phyloP scores from a whole-genome alignment of 768 basidiomycete species.

The Hygrocybe coccinea region DNA sequence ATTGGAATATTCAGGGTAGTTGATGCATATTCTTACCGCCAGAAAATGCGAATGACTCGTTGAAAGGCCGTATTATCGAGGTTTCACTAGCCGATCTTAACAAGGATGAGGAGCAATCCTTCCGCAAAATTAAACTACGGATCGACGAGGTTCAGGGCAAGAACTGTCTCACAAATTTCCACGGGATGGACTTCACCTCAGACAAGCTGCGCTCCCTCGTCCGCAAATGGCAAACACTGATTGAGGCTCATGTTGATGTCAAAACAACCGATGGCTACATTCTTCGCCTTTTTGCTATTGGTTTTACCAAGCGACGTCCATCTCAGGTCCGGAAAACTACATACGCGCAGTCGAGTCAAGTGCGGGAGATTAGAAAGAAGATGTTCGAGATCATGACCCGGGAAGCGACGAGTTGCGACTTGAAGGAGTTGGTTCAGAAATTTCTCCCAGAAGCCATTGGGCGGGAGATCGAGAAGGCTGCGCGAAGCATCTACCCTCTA shows the following conservation, averaged over 20 bases:
- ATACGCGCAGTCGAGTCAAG: slow-evolving; percentile 91
- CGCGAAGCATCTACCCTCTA: slow-evolving; percentile 93
- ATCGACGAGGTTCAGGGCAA: slow-evolving; percentile 96
- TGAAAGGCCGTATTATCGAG: slow-evolving; percentile 96
- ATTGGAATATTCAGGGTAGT: not conserved
- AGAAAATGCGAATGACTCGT: slow-evolving; percentile 99
- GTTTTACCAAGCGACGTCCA: slow-evolving; percentile 96
- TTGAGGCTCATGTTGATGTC: slow-evolving; percentile 98
- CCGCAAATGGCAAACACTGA: slow-evolving; percentile 99
- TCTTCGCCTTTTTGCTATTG: slow-evolving; percentile 96
- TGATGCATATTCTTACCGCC: slow-evolving; percentile 7
- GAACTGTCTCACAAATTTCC: slow-evolving; percentile 99
- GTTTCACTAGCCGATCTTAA: slow-evolving; percentile 95
- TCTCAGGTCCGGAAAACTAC: slow-evolving; percentile 98
- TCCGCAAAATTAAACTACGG: slow-evolving; percentile 99
- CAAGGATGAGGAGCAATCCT: slow-evolving; percentile 99
- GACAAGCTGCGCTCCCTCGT: slow-evolving; percentile 99
- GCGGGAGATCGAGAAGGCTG: slow-evolving; percentile 98
- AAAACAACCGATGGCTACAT: slow-evolving; percentile 99
- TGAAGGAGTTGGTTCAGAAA: slow-evolving; percentile 98
- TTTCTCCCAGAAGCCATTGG: slow-evolving; percentile 99
- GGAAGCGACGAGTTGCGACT: slow-evolving; percentile 89
- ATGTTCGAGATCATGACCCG: slow-evolving; percentile 99
- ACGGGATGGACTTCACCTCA: slow-evolving; percentile 99
- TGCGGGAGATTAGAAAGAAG: slow-evolving; percentile 97